phyloP scores from a whole-genome alignment of 2,329 filamentous ascomycete genomes.

The Penicillium sp. region DNA sequence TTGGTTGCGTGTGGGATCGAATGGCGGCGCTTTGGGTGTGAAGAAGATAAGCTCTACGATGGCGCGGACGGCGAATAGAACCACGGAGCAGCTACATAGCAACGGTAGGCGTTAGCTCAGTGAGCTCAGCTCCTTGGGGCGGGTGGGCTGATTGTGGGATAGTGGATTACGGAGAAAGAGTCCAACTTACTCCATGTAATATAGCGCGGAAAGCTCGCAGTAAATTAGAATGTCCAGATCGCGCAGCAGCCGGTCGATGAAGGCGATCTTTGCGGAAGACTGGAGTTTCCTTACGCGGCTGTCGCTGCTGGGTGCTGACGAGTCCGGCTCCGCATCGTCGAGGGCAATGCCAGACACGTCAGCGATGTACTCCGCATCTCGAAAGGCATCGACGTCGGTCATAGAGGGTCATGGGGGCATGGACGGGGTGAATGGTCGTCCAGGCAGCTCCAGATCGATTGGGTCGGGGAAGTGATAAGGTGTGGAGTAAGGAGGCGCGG shows the following conservation, averaged over 20 bases:
- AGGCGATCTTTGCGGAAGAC: conserved; percentile 40
- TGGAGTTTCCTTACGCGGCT: conserved; percentile 34
- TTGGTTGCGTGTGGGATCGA: conserved; percentile 49
- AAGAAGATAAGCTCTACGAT: conserved; percentile 56
- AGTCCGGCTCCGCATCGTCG: conserved; percentile 23
- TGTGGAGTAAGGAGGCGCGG: conserved; percentile 14
- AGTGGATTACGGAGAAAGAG: background rate
- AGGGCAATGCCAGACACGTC: conserved; percentile 42
- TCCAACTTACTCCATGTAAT: conserved; percentile 58
- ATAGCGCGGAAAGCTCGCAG: conserved; percentile 57
- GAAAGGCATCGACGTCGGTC: conserved; percentile 44
- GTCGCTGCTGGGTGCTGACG: conserved; percentile 16
- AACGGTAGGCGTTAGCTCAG: background rate
- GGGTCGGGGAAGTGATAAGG: conserved; percentile 9
- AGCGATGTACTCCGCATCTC: conserved; percentile 47
- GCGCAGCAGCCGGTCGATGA: conserved; percentile 54
- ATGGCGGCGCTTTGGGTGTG: conserved; percentile 54
- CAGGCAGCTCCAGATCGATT: conserved; percentile 3
- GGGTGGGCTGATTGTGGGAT: background rate
- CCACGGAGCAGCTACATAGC: conserved; percentile 52
- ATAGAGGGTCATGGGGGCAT: conserved; percentile 46
- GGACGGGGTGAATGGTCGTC: conserved; percentile 19
- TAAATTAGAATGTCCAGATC: conserved; percentile 58
- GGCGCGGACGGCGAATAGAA: conserved; percentile 53
- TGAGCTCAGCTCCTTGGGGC: background rate